Evolutionary conservation across 2,329 filamentous ascomycete genomes (phyloP).

Genomic region (Paraconiothyrium sp.): DNA sequence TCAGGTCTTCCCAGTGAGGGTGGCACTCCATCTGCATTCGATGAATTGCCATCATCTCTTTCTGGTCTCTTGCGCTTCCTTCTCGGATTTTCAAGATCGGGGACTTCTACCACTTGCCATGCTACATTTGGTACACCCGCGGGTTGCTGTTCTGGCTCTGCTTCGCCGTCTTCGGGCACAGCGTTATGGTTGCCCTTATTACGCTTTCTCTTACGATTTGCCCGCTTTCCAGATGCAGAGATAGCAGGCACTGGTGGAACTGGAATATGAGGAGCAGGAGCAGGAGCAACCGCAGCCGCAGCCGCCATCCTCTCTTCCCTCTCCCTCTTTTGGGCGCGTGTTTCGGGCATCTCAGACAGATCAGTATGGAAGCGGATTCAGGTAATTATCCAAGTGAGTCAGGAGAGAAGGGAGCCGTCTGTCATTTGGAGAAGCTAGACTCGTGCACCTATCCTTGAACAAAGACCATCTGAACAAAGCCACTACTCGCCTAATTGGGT

Average conservation of each 20-base stretch:
- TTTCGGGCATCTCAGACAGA: not conserved
- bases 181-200: not conserved
- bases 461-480: not conserved
- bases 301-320: not conserved
- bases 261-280: not conserved
- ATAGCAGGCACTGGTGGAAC: not conserved
- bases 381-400: too few species aligned
- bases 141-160: not conserved
- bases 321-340: not conserved
- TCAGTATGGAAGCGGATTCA: not conserved
- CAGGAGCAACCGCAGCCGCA: not conserved
- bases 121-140: not conserved
- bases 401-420: too few species aligned
- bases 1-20: too few species aligned
- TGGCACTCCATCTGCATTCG: too few species aligned
- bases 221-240: not conserved
- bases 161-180: not conserved
- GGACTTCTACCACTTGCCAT: not conserved
- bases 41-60: too few species aligned
- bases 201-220: not conserved
- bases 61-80: not conserved
- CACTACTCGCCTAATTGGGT: not conserved
- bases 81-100: not conserved
- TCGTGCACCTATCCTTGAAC: not conserved
- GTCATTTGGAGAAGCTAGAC: not conserved